Conservation (phyloP, 345 rosid species). For the Arabis hirsuta region DNA sequence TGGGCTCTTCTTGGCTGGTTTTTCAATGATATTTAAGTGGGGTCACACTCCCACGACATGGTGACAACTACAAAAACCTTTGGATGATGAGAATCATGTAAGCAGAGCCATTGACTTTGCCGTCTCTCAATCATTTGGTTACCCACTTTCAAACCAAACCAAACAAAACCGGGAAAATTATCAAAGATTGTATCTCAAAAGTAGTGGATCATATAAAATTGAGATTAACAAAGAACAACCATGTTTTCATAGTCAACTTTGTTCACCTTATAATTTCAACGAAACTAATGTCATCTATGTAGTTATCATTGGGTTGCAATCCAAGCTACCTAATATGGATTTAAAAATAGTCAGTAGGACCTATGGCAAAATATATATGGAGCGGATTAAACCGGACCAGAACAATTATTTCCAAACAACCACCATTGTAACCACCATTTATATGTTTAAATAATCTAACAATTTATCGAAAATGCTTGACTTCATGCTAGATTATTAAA, state of each 20-base stretch:
- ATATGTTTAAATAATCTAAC: constrained; percentile 17
- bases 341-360: constrained; percentile 9
- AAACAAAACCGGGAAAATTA: background rate
- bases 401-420: constrained; percentile 31
- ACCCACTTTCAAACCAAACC: background rate
- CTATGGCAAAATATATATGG: background rate
- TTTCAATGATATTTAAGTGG: background rate
- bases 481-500: constrained; percentile 41
- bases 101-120: constrained; percentile 33
- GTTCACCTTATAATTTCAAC: no score
- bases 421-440: constrained; percentile 38
- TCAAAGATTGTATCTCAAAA: background rate
- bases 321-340: constrained; percentile 6
- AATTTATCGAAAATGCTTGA: constrained; percentile 34
- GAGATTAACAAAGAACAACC: background rate
- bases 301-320: no score
- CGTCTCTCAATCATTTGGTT: constrained; percentile 32
- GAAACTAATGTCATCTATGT: no score
- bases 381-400: constrained; percentile 2
- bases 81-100: constrained; percentile 29
- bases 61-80: constrained; percentile 34
- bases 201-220: constrained; percentile 13
- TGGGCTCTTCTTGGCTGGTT: no score
- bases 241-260: background rate
- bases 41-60: constrained; percentile 18